Conservation (phyloP, 179 eudicot species). For the Beta lomatogona region DNA sequence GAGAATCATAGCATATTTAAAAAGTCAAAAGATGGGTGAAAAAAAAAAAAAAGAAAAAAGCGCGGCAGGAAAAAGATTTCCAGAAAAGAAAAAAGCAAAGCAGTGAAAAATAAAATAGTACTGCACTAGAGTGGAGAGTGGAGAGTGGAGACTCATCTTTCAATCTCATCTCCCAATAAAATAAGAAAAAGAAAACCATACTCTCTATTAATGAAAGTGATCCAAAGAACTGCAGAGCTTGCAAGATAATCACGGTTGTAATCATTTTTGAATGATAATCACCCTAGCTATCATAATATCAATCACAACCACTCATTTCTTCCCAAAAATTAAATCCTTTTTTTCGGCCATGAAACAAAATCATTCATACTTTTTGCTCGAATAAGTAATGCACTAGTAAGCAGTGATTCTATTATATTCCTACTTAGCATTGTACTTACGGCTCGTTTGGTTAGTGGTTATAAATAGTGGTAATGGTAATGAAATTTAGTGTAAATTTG, state of each 20-base stretch:
- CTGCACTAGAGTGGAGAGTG: not conserved
- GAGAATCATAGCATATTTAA: constrained; percentile 13
- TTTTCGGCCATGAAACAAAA: constrained; percentile 9
- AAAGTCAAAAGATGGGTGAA: constrained; percentile 9
- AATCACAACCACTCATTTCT: constrained; percentile 22
- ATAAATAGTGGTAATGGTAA: too few species aligned
- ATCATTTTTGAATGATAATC: constrained; percentile 73
- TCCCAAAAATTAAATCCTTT: not conserved
- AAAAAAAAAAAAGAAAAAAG: not conserved
- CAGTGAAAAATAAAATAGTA: not conserved
- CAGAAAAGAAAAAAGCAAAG: constrained; percentile 13
- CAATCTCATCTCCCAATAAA: constrained; percentile 20
- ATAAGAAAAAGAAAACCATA: not conserved
- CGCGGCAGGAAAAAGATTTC: constrained; percentile 2
- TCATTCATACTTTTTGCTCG: constrained; percentile 17
- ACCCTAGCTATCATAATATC: constrained; percentile 48
- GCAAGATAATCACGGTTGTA: constrained; percentile 33
- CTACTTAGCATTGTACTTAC: too few species aligned
- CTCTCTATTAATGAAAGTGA: constrained; percentile 4
- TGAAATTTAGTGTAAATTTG: too few species aligned
- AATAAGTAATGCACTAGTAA: not conserved
- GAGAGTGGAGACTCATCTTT: not conserved
- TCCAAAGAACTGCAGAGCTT: constrained; percentile 20
- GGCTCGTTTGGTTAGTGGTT: too few species aligned
- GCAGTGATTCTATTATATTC: too few species aligned